Percentiles rank a stretch among this genome's conserved stretches.
These are phyloP conservation scores for Gastroboletus turbinatus DNA, from an alignment of 1,284 basidiomycete species.

Conservation along the genomic window DNA sequence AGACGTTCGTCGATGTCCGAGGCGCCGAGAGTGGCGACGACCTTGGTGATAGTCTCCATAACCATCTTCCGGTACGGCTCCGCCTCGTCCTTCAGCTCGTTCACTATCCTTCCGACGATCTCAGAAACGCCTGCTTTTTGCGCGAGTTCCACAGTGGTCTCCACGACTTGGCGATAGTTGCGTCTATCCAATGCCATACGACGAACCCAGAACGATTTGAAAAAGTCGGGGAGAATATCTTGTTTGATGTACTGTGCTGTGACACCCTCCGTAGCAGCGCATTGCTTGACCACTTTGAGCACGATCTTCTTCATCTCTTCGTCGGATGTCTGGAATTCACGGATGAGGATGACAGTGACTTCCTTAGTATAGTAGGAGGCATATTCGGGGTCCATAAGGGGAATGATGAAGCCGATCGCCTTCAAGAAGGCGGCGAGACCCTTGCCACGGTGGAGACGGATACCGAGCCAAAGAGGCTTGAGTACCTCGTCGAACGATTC, in stretches of 20 bases:
- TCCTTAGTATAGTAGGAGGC: constrained; percentile 98
- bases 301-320: constrained; percentile 99
- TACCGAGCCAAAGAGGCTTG: constrained; percentile 98
- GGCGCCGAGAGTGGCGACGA: constrained; percentile 88
- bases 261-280: constrained; percentile 96
- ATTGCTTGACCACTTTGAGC: constrained; percentile 98
- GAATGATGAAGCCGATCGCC: constrained; percentile 99
- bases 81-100: constrained; percentile 94
- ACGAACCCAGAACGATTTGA: constrained; percentile 98
- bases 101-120: constrained; percentile 93
- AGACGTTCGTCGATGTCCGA: constrained; percentile 96
- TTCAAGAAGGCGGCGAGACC: constrained; percentile 98
- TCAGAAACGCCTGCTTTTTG: constrained; percentile 96
- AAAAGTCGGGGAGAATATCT: constrained; percentile 99
- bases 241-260: constrained; percentile 92
- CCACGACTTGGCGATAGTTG: constrained; percentile 97
- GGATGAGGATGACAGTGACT: constrained; percentile 96
- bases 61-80: constrained; percentile 99
- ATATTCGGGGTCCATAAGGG: constrained; percentile 99
- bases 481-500: constrained; percentile 99
- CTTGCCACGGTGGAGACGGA: constrained; percentile 96
- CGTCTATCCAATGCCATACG: constrained; percentile 96
- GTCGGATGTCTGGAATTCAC: constrained; percentile 99
- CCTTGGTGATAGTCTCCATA: constrained; percentile 99
- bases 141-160: constrained; percentile 97